Percentiles rank a stretch among this genome's conserved stretches.
Evolutionary conservation across 192 early-diverging fungal species (phyloP).

Genomic region (Backusella westeae): DNA sequence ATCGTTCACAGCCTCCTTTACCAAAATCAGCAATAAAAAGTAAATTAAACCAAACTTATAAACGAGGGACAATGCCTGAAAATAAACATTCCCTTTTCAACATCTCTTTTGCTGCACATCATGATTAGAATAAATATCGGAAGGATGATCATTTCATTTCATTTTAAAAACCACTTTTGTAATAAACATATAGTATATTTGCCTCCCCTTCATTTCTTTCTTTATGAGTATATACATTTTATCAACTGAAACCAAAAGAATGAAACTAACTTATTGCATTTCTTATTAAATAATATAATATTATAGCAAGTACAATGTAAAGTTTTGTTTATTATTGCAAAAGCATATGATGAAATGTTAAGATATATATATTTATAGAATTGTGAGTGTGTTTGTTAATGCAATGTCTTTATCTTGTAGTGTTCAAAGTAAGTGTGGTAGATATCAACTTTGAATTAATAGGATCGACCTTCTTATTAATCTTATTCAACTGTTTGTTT

Average conservation of each 20-base stretch:
- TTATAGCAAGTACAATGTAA: too few species aligned
- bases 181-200: not conserved
- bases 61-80: not conserved
- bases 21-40: not conserved
- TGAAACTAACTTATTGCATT: not conserved
- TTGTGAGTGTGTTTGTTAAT: not conserved
- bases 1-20: not conserved
- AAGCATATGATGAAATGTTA: not conserved
- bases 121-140: not conserved
- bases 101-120: not conserved
- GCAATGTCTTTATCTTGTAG: slow-evolving; percentile 20
- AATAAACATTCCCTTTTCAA: not conserved
- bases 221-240: not conserved
- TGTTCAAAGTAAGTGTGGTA: slow-evolving; percentile 27
- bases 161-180: not conserved
- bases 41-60: not conserved
- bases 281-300: not conserved
- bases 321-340: too few species aligned
- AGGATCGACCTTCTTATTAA: slow-evolving; percentile 51
- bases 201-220: not conserved
- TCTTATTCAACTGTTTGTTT: slow-evolving; percentile 51
- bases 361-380: not conserved
- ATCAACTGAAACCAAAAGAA: not conserved
- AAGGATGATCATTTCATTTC: not conserved
- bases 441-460: slow-evolving; percentile 28